Evolutionary conservation across 352 stramenopile species (phyloP), one percentile per base, ranked within the genome.

Genomic region (Phytophthora fragariaefolia): DNA sequence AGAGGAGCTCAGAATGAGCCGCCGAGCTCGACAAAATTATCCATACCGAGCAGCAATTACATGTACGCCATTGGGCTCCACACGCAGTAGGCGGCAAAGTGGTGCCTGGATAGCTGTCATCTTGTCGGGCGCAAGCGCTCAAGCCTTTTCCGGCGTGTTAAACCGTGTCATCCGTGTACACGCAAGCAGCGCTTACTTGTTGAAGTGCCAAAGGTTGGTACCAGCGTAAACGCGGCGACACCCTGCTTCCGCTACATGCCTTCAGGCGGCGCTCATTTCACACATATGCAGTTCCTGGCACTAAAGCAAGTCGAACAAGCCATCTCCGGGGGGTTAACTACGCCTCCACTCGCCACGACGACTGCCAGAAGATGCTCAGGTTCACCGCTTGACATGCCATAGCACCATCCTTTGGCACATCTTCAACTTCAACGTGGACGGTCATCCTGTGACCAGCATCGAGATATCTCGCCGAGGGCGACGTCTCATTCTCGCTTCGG

Each of bases 401-500:
- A 47, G 32, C 18, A 47, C 50, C 50, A 58, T n/a, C 18, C 15
- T 56, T 4, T n/a, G n/a, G 2, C 9, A 38, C 22, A 30, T n/a
- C 4, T 48, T 22, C 59, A 66, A 66, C 59, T 59, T 66, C 38
- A 54, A 52, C 59, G 49, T 58, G 15, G 34, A 58, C 46, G 45
- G 46, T 58, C 46, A 58, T 56, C 56, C n/a, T n/a, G n/a, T 32
- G 17, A 6, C 18, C 8, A 2, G 9, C 30, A 12, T 1, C 15
- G 28, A 34, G 28, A 34, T 34, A 34, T 34, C 28, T 34, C 9
- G 36, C 22, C 32, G 45, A 27, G 22, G 22, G 18, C 22, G 17
- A 56, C 18, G n/a, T 27, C 26, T 55, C 63, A 70, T 59, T 65
- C 56, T 64, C 63, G 18, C 36, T 52, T 61, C 48, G 6, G 32